Base-by-base conservation (phyloP, 768 basidiomycete genomes). In the Jaapia argillacea region DNA sequence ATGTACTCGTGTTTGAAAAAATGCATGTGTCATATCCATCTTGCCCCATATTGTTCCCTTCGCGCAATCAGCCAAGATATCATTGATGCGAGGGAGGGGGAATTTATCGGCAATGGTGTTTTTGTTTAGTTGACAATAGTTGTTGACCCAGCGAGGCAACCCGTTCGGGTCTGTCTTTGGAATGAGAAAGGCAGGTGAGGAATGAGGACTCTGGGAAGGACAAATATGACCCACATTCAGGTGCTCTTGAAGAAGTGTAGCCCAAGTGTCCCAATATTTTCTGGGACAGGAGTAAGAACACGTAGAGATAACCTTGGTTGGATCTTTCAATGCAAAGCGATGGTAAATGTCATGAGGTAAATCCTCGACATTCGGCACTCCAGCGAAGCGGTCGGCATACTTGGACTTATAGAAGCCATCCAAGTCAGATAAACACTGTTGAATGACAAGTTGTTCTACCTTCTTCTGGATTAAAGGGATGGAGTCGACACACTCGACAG, bases 1-100 rank as follows among this genome's bases (percentile, higher is more conserved):
- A n/a, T 62, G 53, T 0, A 65, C 47, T 0, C 53, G 41, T 0
- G 58, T 68, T 43, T 69, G 68, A 40, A 66, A 68, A 36, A 68
- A 71, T 0, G 61, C 54, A 25, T 67, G 59, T n/a, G 62, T 65
- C 60, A 68, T 67, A 37, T 72, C 62, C 1, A 71, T 55, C 14
- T 58, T 65, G 0, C 51, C 59, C 44, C 57, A 71, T 0, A 67
- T 49, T n/a, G 55, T 58, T 0, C 66, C 67, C 36, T 62, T 59
- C 0, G 55, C 60, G 43, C 62, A 65, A 39, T 68, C 63, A 1
- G 51, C 43, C 0, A 66, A 45, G 4, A 68, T 66, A n/a, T 63
- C 52, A 31, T 58, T 57, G 23, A 66, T 42, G 0, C 47, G 35
- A 0, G 58, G 63, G 14, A 68, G 42, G 0, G 63, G 63, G 42